phyloP scores from a whole-genome alignment of 1,284 basidiomycete genomes.

The Cryptococcus sp. region DNA sequence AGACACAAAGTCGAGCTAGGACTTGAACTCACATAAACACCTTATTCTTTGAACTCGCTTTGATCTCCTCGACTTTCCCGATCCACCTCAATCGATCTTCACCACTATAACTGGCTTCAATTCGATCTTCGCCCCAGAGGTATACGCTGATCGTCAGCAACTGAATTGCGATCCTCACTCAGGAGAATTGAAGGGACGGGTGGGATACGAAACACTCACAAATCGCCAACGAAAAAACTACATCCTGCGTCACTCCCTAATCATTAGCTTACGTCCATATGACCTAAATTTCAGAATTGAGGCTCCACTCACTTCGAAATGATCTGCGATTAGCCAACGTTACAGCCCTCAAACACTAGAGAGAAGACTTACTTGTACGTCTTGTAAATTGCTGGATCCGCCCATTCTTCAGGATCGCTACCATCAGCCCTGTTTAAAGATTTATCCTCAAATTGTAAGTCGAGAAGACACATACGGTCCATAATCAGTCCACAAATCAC shows the following conservation, averaged over 20 bases:
- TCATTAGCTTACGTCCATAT: neutral
- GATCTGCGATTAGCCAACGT: constrained; percentile 5
- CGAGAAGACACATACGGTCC: too few species aligned
- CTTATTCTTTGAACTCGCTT: constrained; percentile 13
- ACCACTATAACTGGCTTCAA: neutral
- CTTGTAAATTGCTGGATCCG: constrained; percentile 4
- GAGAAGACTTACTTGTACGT: constrained; percentile 14
- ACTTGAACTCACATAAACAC: constrained; percentile 27
- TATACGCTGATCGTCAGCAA: neutral
- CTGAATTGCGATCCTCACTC: constrained; percentile 8
- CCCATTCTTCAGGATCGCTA: neutral
- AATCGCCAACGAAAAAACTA: neutral
- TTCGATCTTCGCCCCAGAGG: neutral
- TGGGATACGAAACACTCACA: too few species aligned
- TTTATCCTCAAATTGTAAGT: constrained; percentile 1
- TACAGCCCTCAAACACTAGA: too few species aligned
- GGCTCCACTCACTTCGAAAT: constrained; percentile 7
- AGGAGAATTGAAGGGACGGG: too few species aligned
- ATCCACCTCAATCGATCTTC: constrained; percentile 16
- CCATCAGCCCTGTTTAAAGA: neutral
- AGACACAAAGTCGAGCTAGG: too few species aligned
- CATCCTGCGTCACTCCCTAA: neutral
- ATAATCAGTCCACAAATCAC: neutral
- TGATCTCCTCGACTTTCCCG: constrained; percentile 17
- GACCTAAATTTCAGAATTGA: neutral